These are phyloP conservation scores for Fraxinus cuspidata DNA, from an alignment of 257 asterid genomes.

Conservation along the genomic window DNA sequence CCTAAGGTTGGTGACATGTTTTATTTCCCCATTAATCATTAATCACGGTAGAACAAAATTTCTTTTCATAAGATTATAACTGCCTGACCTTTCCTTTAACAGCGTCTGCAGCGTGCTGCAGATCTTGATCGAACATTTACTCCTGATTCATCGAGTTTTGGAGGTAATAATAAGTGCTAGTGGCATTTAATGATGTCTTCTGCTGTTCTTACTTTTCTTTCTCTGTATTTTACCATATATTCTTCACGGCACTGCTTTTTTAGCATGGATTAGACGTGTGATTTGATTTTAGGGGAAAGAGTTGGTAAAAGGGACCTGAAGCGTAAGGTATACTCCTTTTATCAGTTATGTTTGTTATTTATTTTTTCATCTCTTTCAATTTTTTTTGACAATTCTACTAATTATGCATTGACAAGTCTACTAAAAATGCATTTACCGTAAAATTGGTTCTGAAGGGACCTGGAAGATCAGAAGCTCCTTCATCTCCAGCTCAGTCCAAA, in stretches of 20 bases:
- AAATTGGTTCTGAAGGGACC: conserved; percentile 54
- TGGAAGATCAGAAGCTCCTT: conserved; percentile 80
- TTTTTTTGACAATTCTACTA: not conserved
- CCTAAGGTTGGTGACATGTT: conserved; percentile 59
- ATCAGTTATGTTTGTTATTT: not conserved
- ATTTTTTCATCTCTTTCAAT: not conserved
- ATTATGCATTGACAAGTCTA: conserved; percentile 2
- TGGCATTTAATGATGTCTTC: conserved; percentile 1
- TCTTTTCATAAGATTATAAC: not conserved
- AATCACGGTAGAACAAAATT: not conserved
- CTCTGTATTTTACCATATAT: conserved; percentile 5
- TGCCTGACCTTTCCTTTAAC: conserved; percentile 28
- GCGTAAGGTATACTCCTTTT: conserved; percentile 63
- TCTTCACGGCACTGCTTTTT: not conserved
- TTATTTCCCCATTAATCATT: not conserved
- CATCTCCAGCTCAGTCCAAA: conserved; percentile 86
- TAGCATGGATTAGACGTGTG: conserved; percentile 17
- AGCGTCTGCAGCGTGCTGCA: conserved; percentile 68
- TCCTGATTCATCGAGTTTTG: conserved; percentile 63
- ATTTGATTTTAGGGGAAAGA: conserved; percentile 64
- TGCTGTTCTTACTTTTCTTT: conserved; percentile 1
- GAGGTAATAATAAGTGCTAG: conserved; percentile 51
- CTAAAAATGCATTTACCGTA: not conserved
- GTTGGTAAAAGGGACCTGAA: conserved; percentile 78
- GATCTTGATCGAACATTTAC: conserved; percentile 76